These are phyloP conservation scores for Chaetothyriales sp. DNA, from an alignment of 2,329 filamentous ascomycete genomes.

Conservation along the genomic window DNA sequence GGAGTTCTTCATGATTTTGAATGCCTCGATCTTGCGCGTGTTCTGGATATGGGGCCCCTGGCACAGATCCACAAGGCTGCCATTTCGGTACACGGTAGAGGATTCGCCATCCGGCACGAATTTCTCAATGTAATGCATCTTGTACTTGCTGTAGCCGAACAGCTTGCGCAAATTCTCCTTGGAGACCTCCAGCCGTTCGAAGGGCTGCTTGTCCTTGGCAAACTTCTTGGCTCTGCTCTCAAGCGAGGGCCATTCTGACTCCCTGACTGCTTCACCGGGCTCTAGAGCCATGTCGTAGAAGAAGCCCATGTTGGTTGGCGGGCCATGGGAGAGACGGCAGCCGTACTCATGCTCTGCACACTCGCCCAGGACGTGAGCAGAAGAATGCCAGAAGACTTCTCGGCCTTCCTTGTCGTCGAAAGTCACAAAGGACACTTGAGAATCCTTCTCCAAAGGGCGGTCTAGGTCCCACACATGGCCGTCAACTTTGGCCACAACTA, in stretches of 20 bases:
- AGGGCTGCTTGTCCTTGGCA: slow-evolving; percentile 92
- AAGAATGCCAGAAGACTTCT: slow-evolving; percentile 96
- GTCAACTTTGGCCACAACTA: slow-evolving; percentile 70
- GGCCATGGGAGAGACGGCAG: slow-evolving; percentile 84
- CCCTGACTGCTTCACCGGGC: slow-evolving; percentile 52
- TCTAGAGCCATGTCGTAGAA: slow-evolving; percentile 93
- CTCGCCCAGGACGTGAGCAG: slow-evolving; percentile 89
- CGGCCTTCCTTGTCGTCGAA: slow-evolving; percentile 67
- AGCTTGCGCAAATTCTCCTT: slow-evolving; percentile 89
- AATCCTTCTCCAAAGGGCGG: slow-evolving; percentile 74
- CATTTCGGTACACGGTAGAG: slow-evolving; percentile 89
- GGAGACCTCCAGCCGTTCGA: slow-evolving; percentile 73
- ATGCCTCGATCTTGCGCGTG: slow-evolving; percentile 85
- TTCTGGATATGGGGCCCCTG: slow-evolving; percentile 87
- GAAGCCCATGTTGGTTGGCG: slow-evolving; percentile 80
- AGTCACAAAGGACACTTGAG: slow-evolving; percentile 67
- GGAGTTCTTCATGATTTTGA: slow-evolving; percentile 75
- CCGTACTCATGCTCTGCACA: slow-evolving; percentile 80
- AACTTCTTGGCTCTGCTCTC: slow-evolving; percentile 68
- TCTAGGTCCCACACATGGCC: slow-evolving; percentile 86
- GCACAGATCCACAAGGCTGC: slow-evolving; percentile 88
- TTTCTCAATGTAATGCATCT: slow-evolving; percentile 91
- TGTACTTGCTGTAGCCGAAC: slow-evolving; percentile 97
- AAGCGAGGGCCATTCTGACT: slow-evolving; percentile 68
- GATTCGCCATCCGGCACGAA: slow-evolving; percentile 77